Evolutionary conservation across 2,329 filamentous ascomycete genomes (phyloP).

Genomic region (Diplodia intermedia): DNA sequence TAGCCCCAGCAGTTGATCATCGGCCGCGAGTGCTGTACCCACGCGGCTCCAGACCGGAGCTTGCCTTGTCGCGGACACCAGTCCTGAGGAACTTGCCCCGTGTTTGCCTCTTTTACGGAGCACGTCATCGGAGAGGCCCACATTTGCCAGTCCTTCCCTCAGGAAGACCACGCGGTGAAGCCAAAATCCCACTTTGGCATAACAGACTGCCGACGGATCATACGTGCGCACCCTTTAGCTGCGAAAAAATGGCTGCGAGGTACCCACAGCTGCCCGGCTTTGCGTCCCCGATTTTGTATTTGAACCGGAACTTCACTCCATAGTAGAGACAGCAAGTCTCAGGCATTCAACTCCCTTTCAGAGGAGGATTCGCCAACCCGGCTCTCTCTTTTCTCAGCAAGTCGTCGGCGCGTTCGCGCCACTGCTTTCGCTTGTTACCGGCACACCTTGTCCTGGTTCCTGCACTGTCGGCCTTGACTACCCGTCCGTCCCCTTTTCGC

Average conservation of each 20-base stretch:
- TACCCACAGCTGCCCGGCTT: slow-evolving; percentile 2
- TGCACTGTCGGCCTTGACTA: not conserved
- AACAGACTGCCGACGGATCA: not conserved
- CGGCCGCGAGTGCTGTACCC: not conserved
- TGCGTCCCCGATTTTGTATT: slow-evolving; percentile 5
- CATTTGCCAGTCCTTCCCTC: slow-evolving; percentile 11
- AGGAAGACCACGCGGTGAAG: slow-evolving; percentile 13
- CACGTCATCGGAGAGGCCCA: slow-evolving; percentile 24
- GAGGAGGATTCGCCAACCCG: not conserved
- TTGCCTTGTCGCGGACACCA: not conserved
- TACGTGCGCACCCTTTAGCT: slow-evolving; percentile 3
- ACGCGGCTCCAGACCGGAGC: slow-evolving; percentile 5
- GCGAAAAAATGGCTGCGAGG: slow-evolving; percentile 12
- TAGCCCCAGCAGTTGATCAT: not conserved
- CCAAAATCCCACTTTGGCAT: not conserved
- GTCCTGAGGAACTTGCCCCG: not conserved
- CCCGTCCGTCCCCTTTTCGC: slow-evolving; percentile 2
- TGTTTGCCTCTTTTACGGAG: not conserved
- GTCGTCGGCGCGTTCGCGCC: not conserved
- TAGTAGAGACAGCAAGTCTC: too few species aligned
- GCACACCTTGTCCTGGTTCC: not conserved
- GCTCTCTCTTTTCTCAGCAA: not conserved
- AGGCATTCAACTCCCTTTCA: not conserved
- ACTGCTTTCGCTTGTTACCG: not conserved
- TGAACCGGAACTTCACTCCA: slow-evolving; percentile 6